These are phyloP conservation scores for Capsella rubella DNA, from an alignment of 441 rosid species.

Conservation along the genomic window DNA sequence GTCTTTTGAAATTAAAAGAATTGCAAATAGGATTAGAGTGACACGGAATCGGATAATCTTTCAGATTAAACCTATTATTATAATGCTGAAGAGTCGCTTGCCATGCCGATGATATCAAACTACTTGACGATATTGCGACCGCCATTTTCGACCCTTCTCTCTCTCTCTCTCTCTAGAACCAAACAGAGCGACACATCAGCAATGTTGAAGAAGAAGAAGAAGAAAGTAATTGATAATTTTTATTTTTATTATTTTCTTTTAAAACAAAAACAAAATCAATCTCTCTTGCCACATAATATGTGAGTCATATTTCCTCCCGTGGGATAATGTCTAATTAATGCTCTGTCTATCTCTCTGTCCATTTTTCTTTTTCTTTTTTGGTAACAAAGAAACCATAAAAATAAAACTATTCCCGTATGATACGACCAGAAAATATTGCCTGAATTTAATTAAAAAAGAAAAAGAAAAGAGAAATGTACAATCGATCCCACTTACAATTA, in stretches of 20 bases:
- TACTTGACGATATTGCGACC: conserved; percentile 46
- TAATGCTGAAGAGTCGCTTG: conserved; percentile 45
- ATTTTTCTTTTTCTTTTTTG: background rate
- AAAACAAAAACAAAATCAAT: background rate
- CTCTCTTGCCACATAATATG: conserved; percentile 33
- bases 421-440: background rate
- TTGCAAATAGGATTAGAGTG: conserved; percentile 35
- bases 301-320: conserved; percentile 34
- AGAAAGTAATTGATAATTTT: background rate
- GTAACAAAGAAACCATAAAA: background rate
- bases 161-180: conserved; percentile 12
- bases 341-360: background rate
- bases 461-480: conserved; percentile 29
- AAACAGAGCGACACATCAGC: conserved; percentile 39
- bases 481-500: conserved; percentile 25
- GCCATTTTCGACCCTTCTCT: conserved; percentile 29
- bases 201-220: background rate
- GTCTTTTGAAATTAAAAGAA: conserved; percentile 42
- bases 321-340: conserved; percentile 40
- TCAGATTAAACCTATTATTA: conserved; percentile 19
- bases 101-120: conserved; percentile 45
- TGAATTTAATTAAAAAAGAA: background rate
- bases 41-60: conserved; percentile 38
- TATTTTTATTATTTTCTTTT: background rate
- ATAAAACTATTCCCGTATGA: background rate